Evolutionary conservation across 2,329 filamentous ascomycete genomes (phyloP), one percentile per base, ranked within the genome.

Genomic region (Apiospora malaysiana): DNA sequence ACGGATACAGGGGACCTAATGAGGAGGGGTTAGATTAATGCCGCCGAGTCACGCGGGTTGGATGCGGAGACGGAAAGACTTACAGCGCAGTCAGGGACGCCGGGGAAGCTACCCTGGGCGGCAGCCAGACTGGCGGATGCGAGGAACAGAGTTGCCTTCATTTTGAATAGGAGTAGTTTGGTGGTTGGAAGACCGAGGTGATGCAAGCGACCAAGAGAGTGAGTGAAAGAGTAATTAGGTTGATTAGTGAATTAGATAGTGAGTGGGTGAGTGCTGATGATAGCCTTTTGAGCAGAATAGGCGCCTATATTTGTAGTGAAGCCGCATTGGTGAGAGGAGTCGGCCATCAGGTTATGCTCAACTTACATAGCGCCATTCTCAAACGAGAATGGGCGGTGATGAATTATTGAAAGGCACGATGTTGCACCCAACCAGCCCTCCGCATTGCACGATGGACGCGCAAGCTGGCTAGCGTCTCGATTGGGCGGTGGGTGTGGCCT

Each of bases 21-120:
- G 8, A 27, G 25, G 16, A 37, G 42, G 27, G 51, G 51, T 59
- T 10, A 59, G 51, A 27, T 37, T 16, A 59, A n/a, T 37, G 27
- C 16, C 27, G 27, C 7, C 27, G 51, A 18, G 8, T 9, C 21
- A 59, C 5, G 18, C 4, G 27, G 18, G 16, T 4, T 9, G 25
- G 32, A 18, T 37, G 51, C 4, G 27, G 51, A 21, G 5, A 16
- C 32, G 51, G 27, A 27, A 27, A 21, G 16, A 25, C 63, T 23
- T 66, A 66, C 63, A 42, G 63, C 63, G 8, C 63, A 66, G 37
- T 45, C 42, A 27, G 63, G 63, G 63, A 66, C 63, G n/a, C 63
- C 63, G 10, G 63, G 42, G 42, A 66, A 45, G 18, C 42, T 66
- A 16, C 63, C 63, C 37, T 66, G 63, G n/a, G 63, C 63, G 1